These are phyloP conservation scores for Phytophthora quininea DNA, from an alignment of 352 stramenopile species.

Conservation along the genomic window DNA sequence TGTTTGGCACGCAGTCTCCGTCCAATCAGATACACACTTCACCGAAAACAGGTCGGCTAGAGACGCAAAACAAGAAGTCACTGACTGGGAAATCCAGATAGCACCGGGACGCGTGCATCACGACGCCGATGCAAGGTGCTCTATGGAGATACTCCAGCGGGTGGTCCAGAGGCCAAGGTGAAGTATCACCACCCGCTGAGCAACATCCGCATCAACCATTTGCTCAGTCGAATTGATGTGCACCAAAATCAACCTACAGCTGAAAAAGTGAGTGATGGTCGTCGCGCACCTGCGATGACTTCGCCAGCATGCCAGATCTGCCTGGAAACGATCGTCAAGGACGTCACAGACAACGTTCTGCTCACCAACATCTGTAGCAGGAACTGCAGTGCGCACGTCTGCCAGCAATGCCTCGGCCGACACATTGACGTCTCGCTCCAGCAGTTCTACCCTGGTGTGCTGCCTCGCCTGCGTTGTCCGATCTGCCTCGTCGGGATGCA, in stretches of 20 bases:
- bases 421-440: conserved; percentile 35
- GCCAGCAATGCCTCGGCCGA: conserved; percentile 22
- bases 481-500: conserved; percentile 28
- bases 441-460: conserved; percentile 35
- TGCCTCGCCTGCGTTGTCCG: conserved; percentile 38
- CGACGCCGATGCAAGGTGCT: too few species aligned
- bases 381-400: conserved; percentile 30
- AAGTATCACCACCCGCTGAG: too few species aligned
- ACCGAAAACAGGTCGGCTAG: conserved; percentile 1
- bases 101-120: too few species aligned
- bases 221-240: too few species aligned
- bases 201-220: too few species aligned
- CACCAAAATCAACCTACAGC: too few species aligned
- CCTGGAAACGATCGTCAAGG: conserved; percentile 24
- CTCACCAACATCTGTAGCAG: conserved; percentile 17
- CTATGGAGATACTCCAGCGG: too few species aligned
- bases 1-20: conserved; percentile 7
- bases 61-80: conserved; percentile 1
- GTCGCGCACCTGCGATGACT: conserved; percentile 10
- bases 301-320: conserved; percentile 43
- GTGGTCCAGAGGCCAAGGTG: too few species aligned
- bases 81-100: too few species aligned
- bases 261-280: too few species aligned
- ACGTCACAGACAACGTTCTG: conserved; percentile 1
- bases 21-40: neutral